Base-by-base conservation (phyloP, 75 land plant genomes). In the Ceratopteris richardii region DNA sequence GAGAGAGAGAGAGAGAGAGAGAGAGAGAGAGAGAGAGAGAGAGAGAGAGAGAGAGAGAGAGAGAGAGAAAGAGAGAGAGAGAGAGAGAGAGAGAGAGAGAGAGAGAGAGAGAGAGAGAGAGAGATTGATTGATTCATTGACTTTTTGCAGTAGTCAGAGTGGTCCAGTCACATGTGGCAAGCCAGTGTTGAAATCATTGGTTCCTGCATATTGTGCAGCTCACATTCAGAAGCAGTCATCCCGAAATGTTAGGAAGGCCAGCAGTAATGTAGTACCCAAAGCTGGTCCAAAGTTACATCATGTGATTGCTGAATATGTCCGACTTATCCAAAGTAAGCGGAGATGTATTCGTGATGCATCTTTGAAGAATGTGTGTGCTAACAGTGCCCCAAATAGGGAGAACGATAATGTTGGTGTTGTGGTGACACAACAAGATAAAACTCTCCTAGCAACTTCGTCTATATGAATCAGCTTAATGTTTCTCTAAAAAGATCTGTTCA, bases 291-390 rank as follows among this genome's bases (percentile, higher is more conserved):
- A 84, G 41, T 66, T 82, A 30, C 83, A 81, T 70, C 73, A 77
- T 17, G 44, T 87, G 36, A 65, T 87, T 67, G 76, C 86, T 10
- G 88, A 91, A 57, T 91, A 62, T 61, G 86, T 87, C 14, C 73
- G 74, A 21, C 70, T 68, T 57, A 87, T 91, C 44, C 97, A 84
- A 61, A 42, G 51, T 51, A 81, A 73, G 55, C 76, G 97, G 48
- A 64, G 75, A 64, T 80, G 75, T 57, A 46, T 79, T 19, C 18
- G 28, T 3, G 54, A 52, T 24, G 13, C 54, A 24, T 18, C 50
- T 17, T 21, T 46, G 50, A 46, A 46, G 50, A n/a, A 46, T 46
- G 50, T 21, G 50, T 40, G 42, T 14, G 22, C 50, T 17, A 46
- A 2, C 22, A n/a, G 13, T 46, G 4, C 3, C 50, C 17, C 14